Evolutionary conservation across 2,329 filamentous ascomycete genomes (phyloP).

Genomic region (Cladosporium sp.): DNA sequence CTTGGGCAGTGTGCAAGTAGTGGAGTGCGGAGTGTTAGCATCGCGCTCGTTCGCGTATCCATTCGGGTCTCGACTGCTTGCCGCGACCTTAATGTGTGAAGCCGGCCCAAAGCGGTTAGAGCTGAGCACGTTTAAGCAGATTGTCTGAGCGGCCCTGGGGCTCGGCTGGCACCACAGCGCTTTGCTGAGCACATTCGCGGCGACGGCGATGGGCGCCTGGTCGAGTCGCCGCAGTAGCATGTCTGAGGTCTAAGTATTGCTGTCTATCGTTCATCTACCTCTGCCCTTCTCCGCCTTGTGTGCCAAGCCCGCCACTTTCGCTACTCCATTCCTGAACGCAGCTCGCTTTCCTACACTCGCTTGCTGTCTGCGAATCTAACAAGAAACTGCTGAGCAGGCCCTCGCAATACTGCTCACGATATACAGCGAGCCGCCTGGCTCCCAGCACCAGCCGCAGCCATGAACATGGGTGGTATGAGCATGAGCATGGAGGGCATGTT

Average conservation of each 20-base stretch:
- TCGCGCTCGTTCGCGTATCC: not conserved
- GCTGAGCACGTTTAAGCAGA: constrained; percentile 8
- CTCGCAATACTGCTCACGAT: not conserved
- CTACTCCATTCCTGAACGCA: not conserved
- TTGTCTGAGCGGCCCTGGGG: not conserved
- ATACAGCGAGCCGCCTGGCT: not conserved
- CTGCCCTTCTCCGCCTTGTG: not conserved
- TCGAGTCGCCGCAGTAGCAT: not conserved
- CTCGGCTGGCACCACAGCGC: not conserved
- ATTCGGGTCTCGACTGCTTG: not conserved
- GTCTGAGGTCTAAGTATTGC: constrained; percentile 2
- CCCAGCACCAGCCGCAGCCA: constrained; percentile 13
- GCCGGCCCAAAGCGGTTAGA: not conserved
- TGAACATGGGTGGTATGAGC: constrained; percentile 26
- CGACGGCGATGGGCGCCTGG: not conserved
- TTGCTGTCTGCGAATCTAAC: not conserved
- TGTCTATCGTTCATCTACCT: not conserved
- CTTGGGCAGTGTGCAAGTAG: not conserved
- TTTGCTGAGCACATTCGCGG: not conserved
- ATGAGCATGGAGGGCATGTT: constrained; percentile 26
- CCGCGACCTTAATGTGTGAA: not conserved
- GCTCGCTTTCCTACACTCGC: constrained; percentile 6
- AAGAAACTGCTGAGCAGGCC: not conserved
- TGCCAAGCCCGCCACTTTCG: constrained; percentile 2
- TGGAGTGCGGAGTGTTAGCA: not conserved